These are phyloP conservation scores for Parafenestella ontariensis DNA, from an alignment of 2,329 filamentous ascomycete species.

Conservation along the genomic window DNA sequence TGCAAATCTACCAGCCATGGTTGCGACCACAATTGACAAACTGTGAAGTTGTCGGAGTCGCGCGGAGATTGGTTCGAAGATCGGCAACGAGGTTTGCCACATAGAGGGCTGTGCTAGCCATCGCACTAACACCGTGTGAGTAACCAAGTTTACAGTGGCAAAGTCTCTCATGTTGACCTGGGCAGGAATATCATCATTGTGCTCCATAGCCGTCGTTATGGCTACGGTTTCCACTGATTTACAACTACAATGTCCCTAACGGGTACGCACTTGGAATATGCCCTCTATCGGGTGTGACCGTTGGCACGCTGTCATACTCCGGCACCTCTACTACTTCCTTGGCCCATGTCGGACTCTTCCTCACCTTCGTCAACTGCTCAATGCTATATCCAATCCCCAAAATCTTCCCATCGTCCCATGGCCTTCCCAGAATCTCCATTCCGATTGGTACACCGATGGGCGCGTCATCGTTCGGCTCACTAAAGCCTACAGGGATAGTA, in stretches of 20 bases:
- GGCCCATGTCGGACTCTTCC: slow-evolving; percentile 58
- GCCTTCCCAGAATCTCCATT: slow-evolving; percentile 67
- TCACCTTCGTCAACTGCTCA: slow-evolving; percentile 55
- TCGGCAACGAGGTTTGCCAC: not conserved
- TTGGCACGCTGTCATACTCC: slow-evolving; percentile 54
- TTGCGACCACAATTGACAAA: not conserved
- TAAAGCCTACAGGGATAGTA: slow-evolving; percentile 63
- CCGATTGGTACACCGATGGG: slow-evolving; percentile 67
- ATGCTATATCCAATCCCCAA: slow-evolving; percentile 62
- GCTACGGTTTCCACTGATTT: not conserved
- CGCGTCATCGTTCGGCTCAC: slow-evolving; percentile 56
- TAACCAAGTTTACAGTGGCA: too few species aligned
- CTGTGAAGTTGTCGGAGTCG: not conserved
- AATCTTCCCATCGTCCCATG: slow-evolving; percentile 63
- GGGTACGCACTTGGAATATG: slow-evolving; percentile 58
- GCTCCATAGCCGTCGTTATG: not conserved
- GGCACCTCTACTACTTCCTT: slow-evolving; percentile 48
- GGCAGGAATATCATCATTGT: too few species aligned
- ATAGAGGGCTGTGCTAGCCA: not conserved
- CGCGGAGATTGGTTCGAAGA: not conserved
- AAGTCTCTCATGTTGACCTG: too few species aligned
- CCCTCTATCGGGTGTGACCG: slow-evolving; percentile 51
- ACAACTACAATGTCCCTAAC: slow-evolving; percentile 50
- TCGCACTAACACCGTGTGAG: not conserved
- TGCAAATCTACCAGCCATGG: too few species aligned